Conservation (phyloP, 1,139 yeast genomes). For the Spathaspora jeffriesii region DNA sequence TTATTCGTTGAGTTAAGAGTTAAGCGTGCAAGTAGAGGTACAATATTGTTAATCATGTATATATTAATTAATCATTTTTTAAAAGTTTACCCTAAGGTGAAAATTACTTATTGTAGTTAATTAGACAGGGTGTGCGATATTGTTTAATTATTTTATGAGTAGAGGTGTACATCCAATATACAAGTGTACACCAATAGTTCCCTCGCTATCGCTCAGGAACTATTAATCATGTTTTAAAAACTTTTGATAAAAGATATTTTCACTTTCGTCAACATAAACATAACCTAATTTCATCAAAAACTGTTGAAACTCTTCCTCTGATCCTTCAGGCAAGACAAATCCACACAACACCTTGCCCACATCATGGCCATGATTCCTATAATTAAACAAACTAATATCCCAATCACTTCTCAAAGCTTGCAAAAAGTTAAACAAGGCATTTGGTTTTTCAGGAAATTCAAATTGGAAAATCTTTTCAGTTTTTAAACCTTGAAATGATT, state of each 20-base stretch:
- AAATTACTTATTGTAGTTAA: too few species aligned
- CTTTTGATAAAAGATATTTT: conserved; percentile 77
- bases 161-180: too few species aligned
- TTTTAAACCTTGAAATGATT: conserved; percentile 29
- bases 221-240: conserved; percentile 46
- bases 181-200: too few species aligned
- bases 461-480: conserved; percentile 81
- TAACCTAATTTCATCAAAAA: conserved; percentile 77
- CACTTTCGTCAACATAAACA: conserved; percentile 78
- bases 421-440: conserved; percentile 83
- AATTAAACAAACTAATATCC: conserved; percentile 94
- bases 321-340: conserved; percentile 76
- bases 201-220: neutral
- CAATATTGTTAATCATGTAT: too few species aligned
- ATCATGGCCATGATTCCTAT: conserved; percentile 96
- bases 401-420: conserved; percentile 72
- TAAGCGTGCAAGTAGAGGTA: too few species aligned
- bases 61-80: too few species aligned
- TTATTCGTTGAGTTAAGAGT: too few species aligned
- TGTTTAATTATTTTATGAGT: too few species aligned
- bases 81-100: too few species aligned
- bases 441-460: conserved; percentile 97
- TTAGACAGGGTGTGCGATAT: too few species aligned
- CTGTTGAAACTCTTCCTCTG: conserved; percentile 60
- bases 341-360: conserved; percentile 93